Conservation (phyloP, 176 grass and related monocot species). For the Triticum dicoccoides region DNA sequence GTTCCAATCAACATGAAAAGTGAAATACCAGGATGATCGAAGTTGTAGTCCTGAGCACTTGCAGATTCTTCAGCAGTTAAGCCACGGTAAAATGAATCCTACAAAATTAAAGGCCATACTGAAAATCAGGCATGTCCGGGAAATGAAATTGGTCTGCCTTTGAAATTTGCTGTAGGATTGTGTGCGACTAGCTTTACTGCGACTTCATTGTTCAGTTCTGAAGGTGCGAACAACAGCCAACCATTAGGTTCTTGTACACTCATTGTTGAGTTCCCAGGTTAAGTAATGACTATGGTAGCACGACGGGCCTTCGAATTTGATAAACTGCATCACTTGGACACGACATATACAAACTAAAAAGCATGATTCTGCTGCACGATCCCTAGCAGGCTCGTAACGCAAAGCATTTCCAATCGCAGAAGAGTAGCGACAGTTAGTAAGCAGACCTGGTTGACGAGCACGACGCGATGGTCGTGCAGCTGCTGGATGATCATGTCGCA, state of each 20-base stretch:
- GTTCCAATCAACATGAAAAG: conserved; percentile 27
- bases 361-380: background rate
- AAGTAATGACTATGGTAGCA: background rate
- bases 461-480: conserved; percentile 92
- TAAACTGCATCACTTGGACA: background rate
- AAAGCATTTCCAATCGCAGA: background rate
- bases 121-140: background rate
- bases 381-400: background rate
- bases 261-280: background rate
- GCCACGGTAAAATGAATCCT: conserved; percentile 99
- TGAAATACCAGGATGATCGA: conserved; percentile 93
- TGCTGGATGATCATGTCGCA: conserved; percentile 99
- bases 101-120: conserved; percentile 14
- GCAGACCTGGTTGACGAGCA: conserved; percentile 82
- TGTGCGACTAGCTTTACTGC: background rate
- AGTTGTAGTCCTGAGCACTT: conserved; percentile 87
- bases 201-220: background rate
- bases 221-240: background rate
- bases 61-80: conserved; percentile 86
- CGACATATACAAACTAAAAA: too few relatives aligned
- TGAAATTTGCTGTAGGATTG: background rate
- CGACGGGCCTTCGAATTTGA: background rate
- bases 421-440: background rate
- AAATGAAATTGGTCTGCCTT: background rate
- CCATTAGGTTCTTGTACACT: background rate